Base-by-base conservation (phyloP, 805 yeast species). In the Kazachstania kunashirensis region DNA sequence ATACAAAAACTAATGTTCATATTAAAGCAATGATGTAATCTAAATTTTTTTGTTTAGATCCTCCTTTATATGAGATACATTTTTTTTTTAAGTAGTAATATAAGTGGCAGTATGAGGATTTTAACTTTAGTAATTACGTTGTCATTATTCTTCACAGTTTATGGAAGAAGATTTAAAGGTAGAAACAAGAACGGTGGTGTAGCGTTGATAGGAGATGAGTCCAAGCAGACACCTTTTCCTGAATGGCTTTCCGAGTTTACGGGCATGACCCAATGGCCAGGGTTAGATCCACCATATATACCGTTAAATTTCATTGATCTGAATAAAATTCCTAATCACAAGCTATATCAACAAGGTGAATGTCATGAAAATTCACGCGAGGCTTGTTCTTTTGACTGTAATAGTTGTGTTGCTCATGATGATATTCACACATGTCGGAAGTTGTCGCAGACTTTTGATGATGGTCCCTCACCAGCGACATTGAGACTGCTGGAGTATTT, bases 381-480 rank as follows among this genome's bases (percentile, higher is more conserved):
- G 13, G 65, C 69, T 21, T 88, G 96, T 51, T 80, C 95, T 0
- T 88, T 84, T 61, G 96, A 86, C 56, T 88, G 96, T 55, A 72
- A 68, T 55, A 74, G 78, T 44, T 88, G 96, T 61, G 74, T 78
- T 19, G 73, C 77, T 17, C 70, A 63, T 25, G 92, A 82, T 57
- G 97, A 88, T 53, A 75, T 82, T 5, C 70, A 65, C 48, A 73
- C 89, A 0, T 88, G 96, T 56, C 73, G 78, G 2, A 63, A 66
- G 32, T 63, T 89, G 26, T 75, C 88, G 0, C 97, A 89, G 61
- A 79, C 94, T 0, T 89, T 89, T 59, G 98, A 89, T 56, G 97
- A 89, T 56, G 97, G 98, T 0, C 98, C 98, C 1, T 71, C 88
- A 0, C 75, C 75, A 0, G 69, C 74, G 16, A 88, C 96, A 0